A percentile compares a stretch with the other conserved stretches of the same genome.
Evolutionary conservation across 768 basidiomycete species (phyloP).

Genomic region (Tricholoma terreum): DNA sequence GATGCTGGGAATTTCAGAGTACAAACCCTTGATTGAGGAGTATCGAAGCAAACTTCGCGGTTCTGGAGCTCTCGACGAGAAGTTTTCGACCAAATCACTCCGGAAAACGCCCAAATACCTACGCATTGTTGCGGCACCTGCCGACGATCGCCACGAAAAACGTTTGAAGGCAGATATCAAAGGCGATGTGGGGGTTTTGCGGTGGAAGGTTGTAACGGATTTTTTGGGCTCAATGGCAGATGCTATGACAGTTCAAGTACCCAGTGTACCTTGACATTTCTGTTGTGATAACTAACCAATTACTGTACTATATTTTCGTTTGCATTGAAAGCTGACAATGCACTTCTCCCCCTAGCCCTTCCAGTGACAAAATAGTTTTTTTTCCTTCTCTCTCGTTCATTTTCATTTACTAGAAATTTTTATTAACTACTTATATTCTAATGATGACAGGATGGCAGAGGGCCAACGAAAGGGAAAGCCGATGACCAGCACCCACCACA

Average conservation of each 20-base stretch:
- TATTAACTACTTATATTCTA: no score
- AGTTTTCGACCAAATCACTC: background rate
- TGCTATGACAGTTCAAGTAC: background rate
- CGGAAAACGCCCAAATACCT: background rate
- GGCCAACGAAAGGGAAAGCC: no score
- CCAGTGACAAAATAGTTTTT: no score
- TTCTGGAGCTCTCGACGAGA: background rate
- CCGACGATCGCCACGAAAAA: background rate
- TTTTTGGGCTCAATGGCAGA: background rate
- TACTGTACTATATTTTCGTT: no score
- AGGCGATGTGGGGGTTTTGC: conserved; percentile 10
- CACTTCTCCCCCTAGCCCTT: no score
- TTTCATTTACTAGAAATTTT: no score
- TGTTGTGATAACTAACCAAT: no score
- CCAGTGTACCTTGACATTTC: background rate
- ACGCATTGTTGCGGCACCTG: conserved; percentile 1
- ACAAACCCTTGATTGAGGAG: background rate
- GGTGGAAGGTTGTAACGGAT: conserved; percentile 1
- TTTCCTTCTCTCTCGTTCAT: no score
- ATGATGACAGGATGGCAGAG: no score
- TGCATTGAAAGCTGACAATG: no score
- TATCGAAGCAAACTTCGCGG: background rate
- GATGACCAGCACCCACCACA: no score
- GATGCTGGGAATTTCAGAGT: background rate
- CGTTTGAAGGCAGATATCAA: conserved; percentile 4